A percentile compares a stretch with the other conserved stretches of the same genome.
These are phyloP conservation scores for Pholiota adiposa DNA, from an alignment of 1,284 basidiomycete species.

Conservation along the genomic window DNA sequence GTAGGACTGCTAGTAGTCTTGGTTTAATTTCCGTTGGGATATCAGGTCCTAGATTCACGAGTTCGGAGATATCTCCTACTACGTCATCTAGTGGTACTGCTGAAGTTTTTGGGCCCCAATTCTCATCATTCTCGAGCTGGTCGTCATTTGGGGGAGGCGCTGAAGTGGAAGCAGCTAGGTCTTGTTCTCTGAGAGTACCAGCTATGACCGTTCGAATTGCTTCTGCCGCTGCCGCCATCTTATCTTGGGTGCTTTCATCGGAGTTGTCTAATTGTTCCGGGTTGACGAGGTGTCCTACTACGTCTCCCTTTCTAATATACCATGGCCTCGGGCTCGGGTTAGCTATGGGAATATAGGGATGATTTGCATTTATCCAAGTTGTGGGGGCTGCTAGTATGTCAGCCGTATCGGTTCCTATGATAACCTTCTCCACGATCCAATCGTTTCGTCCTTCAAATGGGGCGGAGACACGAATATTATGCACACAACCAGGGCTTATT, in stretches of 20 bases:
- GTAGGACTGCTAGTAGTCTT: too few species aligned
- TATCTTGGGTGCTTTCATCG: neutral
- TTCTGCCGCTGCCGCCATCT: conserved; percentile 4
- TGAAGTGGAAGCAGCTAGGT: neutral
- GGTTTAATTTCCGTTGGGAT: too few species aligned
- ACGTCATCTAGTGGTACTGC: neutral
- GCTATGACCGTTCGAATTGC: neutral
- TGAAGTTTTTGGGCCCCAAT: conserved; percentile 12
- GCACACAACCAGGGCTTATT: neutral
- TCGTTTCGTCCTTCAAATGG: neutral
- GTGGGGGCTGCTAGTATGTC: conserved; percentile 13
- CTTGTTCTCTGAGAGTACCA: conserved; percentile 3
- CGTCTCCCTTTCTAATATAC: conserved; percentile 6
- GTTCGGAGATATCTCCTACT: conserved; percentile 1
- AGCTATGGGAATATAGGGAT: conserved; percentile 8
- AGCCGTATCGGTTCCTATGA: conserved; percentile 1
- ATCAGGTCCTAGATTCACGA: conserved; percentile 14
- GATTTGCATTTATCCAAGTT: conserved; percentile 5
- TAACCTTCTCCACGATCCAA: conserved; percentile 9
- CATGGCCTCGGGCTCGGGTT: conserved; percentile 4
- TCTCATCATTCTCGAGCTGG: neutral
- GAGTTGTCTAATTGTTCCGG: neutral
- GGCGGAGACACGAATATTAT: neutral
- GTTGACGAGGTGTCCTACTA: conserved; percentile 3
- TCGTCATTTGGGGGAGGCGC: neutral